Evolutionary conservation across 2,329 filamentous ascomycete species (phyloP).

Genomic region (Pseudopithomyces maydicus): DNA sequence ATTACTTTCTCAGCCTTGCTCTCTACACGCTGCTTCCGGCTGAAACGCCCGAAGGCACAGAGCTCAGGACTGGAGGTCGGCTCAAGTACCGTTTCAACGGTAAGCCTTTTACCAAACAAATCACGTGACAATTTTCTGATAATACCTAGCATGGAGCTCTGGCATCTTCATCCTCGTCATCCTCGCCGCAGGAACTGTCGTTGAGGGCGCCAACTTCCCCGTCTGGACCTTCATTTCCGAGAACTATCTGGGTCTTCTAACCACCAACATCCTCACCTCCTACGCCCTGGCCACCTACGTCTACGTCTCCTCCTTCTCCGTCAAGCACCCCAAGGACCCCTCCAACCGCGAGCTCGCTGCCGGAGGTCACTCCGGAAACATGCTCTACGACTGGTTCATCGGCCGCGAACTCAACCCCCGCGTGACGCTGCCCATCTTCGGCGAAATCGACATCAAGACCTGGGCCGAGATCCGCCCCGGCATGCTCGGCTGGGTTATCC

Average conservation of each 20-base stretch:
- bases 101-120: conserved; percentile 26
- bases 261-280: conserved; percentile 79
- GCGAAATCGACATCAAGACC: conserved; percentile 86
- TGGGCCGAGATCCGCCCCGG: conserved; percentile 92
- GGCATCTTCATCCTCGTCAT: conserved; percentile 73
- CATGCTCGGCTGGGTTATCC: conserved; percentile 83
- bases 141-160: conserved; percentile 70
- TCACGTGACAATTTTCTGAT: conserved; percentile 22
- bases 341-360: conserved; percentile 77
- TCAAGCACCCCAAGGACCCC: conserved; percentile 72
- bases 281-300: conserved; percentile 75
- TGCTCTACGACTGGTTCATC: conserved; percentile 96
- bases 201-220: conserved; percentile 79
- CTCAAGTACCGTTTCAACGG: conserved; percentile 79
- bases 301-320: conserved; percentile 81
- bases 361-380: conserved; percentile 81
- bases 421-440: conserved; percentile 75
- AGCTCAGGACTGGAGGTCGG: conserved; percentile 71
- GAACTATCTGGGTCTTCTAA: conserved; percentile 86
- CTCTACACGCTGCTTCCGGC: conserved; percentile 80
- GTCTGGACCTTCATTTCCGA: conserved; percentile 94
- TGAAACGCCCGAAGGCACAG: conserved; percentile 70
- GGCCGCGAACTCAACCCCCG: conserved; percentile 94
- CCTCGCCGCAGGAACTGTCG: conserved; percentile 73
- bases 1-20: conserved; percentile 76